A percentile compares a stretch with the other conserved stretches of the same genome.
Conservation (phyloP, 2,329 filamentous ascomycete genomes). For the Talaromyces sp. region DNA sequence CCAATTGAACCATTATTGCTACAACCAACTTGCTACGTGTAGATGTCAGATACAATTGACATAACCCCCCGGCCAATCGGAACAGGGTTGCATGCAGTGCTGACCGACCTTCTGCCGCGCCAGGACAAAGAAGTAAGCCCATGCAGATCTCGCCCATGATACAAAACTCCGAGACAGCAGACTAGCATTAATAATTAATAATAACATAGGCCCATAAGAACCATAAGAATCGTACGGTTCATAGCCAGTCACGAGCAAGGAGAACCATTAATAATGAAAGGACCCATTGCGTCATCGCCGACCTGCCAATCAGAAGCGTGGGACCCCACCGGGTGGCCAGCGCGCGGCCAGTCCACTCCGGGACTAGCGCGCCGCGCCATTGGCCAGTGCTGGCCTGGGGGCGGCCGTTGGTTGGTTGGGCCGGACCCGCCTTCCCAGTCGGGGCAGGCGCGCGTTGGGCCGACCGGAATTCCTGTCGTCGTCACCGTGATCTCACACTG, state of each 20-base stretch:
- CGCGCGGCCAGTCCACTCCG: not conserved
- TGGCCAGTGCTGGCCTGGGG: not conserved
- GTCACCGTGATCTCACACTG: conserved; percentile 34
- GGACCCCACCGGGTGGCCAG: not conserved
- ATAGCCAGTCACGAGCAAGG: no score
- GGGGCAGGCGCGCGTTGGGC: not conserved
- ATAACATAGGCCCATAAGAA: no score
- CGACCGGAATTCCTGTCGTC: conserved; percentile 20
- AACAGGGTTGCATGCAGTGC: not conserved
- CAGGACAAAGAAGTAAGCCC: not conserved
- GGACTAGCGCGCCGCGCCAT: not conserved
- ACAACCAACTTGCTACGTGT: no score
- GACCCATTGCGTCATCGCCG: not conserved
- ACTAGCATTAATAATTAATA: not conserved
- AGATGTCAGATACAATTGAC: no score
- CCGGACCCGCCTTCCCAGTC: not conserved
- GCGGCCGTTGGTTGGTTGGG: not conserved
- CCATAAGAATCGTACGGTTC: no score
- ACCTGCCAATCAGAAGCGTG: not conserved
- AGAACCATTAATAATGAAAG: not conserved
- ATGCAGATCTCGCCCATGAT: not conserved
- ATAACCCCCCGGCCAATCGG: no score
- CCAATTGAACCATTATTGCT: no score
- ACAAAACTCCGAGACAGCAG: not conserved
- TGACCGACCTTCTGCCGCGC: not conserved